phyloP scores from a whole-genome alignment of 306 rosid species.

The Trifolium pratense region DNA sequence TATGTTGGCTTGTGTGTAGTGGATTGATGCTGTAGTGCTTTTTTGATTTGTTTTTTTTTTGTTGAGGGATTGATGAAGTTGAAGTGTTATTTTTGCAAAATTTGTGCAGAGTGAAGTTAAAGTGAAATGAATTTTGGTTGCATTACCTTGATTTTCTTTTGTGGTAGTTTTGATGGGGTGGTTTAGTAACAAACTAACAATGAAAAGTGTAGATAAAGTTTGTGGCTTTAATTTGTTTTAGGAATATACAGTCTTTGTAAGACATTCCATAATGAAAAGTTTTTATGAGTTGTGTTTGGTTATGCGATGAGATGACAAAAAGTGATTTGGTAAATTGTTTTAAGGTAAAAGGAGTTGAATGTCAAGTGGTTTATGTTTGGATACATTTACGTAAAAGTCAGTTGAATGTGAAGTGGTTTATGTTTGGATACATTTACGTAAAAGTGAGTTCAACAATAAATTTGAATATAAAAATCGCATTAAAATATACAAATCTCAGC shows the following conservation, averaged over 20 bases:
- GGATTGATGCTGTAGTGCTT: conserved; percentile 14
- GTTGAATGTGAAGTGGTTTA: too few relatives aligned
- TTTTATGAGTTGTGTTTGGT: conserved; percentile 9
- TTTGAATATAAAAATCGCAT: too few relatives aligned
- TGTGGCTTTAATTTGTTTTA: neutral
- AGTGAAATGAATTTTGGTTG: conserved; percentile 36
- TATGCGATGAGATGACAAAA: too few relatives aligned
- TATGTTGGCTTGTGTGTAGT: neutral
- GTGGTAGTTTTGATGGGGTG: conserved; percentile 16
- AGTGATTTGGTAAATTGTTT: too few relatives aligned
- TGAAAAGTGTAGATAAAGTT: conserved; percentile 11
- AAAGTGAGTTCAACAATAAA: too few relatives aligned
- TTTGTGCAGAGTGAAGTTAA: conserved; percentile 10
- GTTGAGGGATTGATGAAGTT: conserved; percentile 8
- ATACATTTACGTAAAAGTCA: too few relatives aligned
- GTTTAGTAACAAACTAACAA: neutral
- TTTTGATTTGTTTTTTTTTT: neutral
- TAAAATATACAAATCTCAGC: too few relatives aligned
- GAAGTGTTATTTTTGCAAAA: neutral
- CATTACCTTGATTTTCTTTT: conserved; percentile 17
- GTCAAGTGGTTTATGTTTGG: too few relatives aligned
- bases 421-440: too few relatives aligned
- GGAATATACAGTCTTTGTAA: neutral
- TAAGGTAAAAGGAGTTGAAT: too few relatives aligned
- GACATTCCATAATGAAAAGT: conserved; percentile 33